Evolutionary conservation across 352 stramenopile genomes (phyloP), one percentile per base, ranked within the genome.

Genomic region (Pythium insidiosum): DNA sequence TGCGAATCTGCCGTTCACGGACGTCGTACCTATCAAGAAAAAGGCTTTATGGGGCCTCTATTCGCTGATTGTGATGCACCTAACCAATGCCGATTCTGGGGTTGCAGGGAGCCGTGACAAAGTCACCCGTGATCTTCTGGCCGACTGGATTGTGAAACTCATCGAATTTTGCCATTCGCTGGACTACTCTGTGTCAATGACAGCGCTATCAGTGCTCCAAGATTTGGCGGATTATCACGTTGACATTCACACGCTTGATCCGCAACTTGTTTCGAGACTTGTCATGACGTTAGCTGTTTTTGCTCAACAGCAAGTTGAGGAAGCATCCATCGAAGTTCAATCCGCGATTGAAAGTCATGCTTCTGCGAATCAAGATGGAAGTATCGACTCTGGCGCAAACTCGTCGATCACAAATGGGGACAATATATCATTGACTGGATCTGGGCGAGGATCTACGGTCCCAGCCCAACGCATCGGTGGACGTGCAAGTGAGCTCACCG

Each of bases 201-300:
- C 78, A 2, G 76, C 78, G 19, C 55, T 94, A 1, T 71, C 61
- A 10, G 87, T 88, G 40, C 39, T 94, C 15, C 81, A 94, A 47
- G 81, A 90, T 31, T 52, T 94, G 38, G 70, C 80, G 0, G 68
- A 87, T 23, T 90, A 77, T 31, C 76, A 94, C 44, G 63, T 73
- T 29, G 66, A 76, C 31, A 75, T 94, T 20, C 69, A 84, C 30
- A 59, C 51, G 5, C 65, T 90, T 18, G 78, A 94, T 23, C 62
- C 81, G 7, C 64, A 66, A 1, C 59, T 91, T 10, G 60, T 88
- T 0, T 68, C 68, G n/a, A 72, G 78, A n/a, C 90, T 94, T 18
- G 73, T 94, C 4, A 91, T 94, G 78, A 89, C 81, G 13, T 58
- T 94, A 4, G 76, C 81, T 3, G 74, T 94, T 1, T 87, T 91